A percentile compares a stretch with the other conserved stretches of the same genome.
These are phyloP conservation scores for Blastosporella zonata DNA, from an alignment of 1,284 basidiomycete genomes.

Conservation along the genomic window DNA sequence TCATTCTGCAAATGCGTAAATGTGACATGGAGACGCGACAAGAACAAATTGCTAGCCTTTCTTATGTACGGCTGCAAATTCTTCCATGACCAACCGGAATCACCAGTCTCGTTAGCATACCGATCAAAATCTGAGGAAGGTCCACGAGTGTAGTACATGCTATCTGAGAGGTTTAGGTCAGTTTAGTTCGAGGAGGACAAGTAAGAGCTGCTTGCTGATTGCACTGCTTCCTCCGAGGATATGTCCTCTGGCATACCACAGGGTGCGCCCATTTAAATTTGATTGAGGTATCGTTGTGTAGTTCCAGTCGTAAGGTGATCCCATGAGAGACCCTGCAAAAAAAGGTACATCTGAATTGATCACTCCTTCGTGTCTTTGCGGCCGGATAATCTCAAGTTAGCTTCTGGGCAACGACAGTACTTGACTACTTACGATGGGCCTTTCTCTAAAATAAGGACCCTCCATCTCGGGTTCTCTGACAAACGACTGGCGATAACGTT, in stretches of 20 bases:
- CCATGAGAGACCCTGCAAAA: conserved; percentile 4
- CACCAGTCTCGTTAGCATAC: conserved; percentile 13
- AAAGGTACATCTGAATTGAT: conserved; percentile 21
- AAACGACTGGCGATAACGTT: conserved; percentile 21
- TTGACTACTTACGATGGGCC: conserved; percentile 21
- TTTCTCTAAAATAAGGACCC: conserved; percentile 21
- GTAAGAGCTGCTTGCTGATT: conserved; percentile 27
- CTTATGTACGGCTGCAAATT: conserved; percentile 20
- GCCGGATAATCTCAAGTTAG: too few species aligned
- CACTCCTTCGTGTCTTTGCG: conserved; percentile 14
- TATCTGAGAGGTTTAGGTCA: background rate
- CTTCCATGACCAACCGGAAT: conserved; percentile 20
- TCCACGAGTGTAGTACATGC: conserved; percentile 5
- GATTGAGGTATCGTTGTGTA: conserved; percentile 26
- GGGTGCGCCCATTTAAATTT: conserved; percentile 19
- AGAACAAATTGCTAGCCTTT: too few species aligned
- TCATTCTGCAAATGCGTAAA: background rate
- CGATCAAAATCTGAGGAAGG: conserved; percentile 4
- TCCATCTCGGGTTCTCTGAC: conserved; percentile 13
- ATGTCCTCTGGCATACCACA: conserved; percentile 24
- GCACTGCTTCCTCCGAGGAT: conserved; percentile 30
- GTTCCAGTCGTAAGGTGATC: conserved; percentile 27
- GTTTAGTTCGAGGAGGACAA: background rate
- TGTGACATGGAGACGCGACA: background rate
- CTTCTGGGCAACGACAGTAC: too few species aligned